Conservation (phyloP, 805 yeast genomes). For the Wickerhamomyces tratensis region DNA sequence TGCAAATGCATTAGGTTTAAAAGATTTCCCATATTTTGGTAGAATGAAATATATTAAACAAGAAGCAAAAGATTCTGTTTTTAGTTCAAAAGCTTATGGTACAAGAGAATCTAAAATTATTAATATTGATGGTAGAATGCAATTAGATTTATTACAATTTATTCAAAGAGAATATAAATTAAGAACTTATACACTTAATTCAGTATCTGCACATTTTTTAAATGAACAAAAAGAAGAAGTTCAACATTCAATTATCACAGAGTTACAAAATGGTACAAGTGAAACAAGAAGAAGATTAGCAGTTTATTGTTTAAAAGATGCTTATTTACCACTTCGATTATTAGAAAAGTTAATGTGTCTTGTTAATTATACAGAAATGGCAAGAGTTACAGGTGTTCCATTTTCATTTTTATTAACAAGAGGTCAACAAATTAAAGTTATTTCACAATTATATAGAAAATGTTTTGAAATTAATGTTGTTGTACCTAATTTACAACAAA, state of each 20-base stretch:
- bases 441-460: constrained; percentile 90
- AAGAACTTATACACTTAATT: constrained; percentile 88
- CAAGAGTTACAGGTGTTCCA: constrained; percentile 98
- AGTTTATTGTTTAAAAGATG: constrained; percentile 94
- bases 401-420: constrained; percentile 79
- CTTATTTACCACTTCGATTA: constrained; percentile 80
- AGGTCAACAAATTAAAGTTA: constrained; percentile 97
- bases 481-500: constrained; percentile 78
- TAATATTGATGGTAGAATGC: constrained; percentile 94
- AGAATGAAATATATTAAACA: constrained; percentile 60
- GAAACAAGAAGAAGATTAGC: constrained; percentile 94
- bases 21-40: constrained; percentile 78
- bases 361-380: constrained; percentile 98
- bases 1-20: constrained; percentile 60
- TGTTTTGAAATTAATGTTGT: constrained; percentile 81
- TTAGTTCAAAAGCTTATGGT: constrained; percentile 94
- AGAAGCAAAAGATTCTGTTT: constrained; percentile 70
- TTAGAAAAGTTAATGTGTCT: constrained; percentile 92
- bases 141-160: constrained; percentile 85
- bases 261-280: constrained; percentile 81
- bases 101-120: constrained; percentile 87
- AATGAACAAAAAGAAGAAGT: constrained; percentile 98
- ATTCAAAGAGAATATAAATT: constrained; percentile 91
- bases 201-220: constrained; percentile 89
- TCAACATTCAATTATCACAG: constrained; percentile 93